Base-by-base conservation (phyloP, 495 filamentous ascomycete species). In the Wilcoxina mikolae region DNA sequence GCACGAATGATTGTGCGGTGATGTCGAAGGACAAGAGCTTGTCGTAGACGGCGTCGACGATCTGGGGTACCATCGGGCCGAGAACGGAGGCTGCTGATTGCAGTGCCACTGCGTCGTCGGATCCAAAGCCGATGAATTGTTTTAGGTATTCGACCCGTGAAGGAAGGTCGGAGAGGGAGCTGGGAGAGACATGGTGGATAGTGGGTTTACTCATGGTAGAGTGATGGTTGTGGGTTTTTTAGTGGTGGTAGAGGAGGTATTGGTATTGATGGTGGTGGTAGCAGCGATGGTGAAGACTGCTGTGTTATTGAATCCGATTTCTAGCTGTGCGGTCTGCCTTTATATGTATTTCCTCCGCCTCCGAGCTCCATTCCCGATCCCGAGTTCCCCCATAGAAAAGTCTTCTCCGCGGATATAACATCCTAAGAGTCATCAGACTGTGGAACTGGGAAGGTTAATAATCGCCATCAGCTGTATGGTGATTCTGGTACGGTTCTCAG, bases 1-100 rank as follows among this genome's bases (percentile, higher is more conserved):
- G 69, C 1, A 70, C 59, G 51, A 71, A 71, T 2, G 69, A 65
- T 18, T 56, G 50, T 3, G 69, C 69, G 2, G 69, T 71, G 56
- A 71, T 71, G 56, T 71, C 69, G 61, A 64, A 71, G 26, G 52
- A 56, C 10, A 72, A 57, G 7, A 72, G 64, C 41, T 72, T 71
- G 2, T 12, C 53, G 57, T 72, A 72, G 10, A 71, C 70, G 0
- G 63, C 54, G 1, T 69, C 63, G n/a, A 72, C 58, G 22, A 72
- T 53, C 5, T 56, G 10, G 15, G 70, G 70, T 39, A 72, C 55
- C 0, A 72, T 59, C 0, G 68, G 60, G 3, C 56, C 60, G 20
- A 72, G 55, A 11, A 70, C 50, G 0, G 70, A 61, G 15, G 54
- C 61, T 1, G 67, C 57, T 3, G 56, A 60, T 39, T 66, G 57